phyloP scores from a whole-genome alignment of 352 stramenopile species.

The Globisporangium camurandrum region DNA sequence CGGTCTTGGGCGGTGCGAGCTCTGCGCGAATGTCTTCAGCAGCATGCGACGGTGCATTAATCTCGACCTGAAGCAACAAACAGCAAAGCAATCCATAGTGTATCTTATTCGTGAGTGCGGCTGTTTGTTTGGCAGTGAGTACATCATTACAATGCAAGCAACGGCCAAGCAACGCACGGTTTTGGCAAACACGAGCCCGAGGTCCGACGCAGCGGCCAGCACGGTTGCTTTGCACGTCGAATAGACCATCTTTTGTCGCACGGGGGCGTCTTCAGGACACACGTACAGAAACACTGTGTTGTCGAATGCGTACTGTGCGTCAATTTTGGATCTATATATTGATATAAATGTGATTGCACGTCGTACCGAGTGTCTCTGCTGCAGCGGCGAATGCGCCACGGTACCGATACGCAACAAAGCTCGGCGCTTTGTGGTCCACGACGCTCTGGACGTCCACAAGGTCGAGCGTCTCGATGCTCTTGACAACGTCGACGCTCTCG shows the following conservation, averaged over 20 bases:
- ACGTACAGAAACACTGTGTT: constrained; percentile 83
- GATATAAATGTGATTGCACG: neutral
- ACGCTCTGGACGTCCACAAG: constrained; percentile 45
- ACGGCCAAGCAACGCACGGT: constrained; percentile 26
- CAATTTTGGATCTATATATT: too few species aligned
- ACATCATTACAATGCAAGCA: too few species aligned
- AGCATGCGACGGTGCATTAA: constrained; percentile 48
- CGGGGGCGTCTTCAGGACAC: constrained; percentile 78
- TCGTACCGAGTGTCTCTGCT: constrained; percentile 25
- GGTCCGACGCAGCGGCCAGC: constrained; percentile 48
- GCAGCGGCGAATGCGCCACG: constrained; percentile 25
- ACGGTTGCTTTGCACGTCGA: constrained; percentile 86
- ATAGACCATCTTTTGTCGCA: constrained; percentile 89
- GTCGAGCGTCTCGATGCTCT: constrained; percentile 73
- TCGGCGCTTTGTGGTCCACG: constrained; percentile 59
- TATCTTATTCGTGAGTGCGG: too few species aligned
- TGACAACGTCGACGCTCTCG: constrained; percentile 71
- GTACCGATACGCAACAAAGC: constrained; percentile 77
- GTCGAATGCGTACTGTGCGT: too few species aligned
- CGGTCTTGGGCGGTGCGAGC: constrained; percentile 35
- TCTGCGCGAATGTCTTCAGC: constrained; percentile 64
- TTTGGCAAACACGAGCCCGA: constrained; percentile 68
- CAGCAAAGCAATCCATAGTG: neutral
- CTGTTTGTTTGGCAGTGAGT: too few species aligned
- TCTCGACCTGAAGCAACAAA: constrained; percentile 57